A percentile compares a stretch with the other conserved stretches of the same genome.
Evolutionary conservation across 1,284 basidiomycete genomes (phyloP).

Genomic region (Cutaneotrichosporon cavernicola): DNA sequence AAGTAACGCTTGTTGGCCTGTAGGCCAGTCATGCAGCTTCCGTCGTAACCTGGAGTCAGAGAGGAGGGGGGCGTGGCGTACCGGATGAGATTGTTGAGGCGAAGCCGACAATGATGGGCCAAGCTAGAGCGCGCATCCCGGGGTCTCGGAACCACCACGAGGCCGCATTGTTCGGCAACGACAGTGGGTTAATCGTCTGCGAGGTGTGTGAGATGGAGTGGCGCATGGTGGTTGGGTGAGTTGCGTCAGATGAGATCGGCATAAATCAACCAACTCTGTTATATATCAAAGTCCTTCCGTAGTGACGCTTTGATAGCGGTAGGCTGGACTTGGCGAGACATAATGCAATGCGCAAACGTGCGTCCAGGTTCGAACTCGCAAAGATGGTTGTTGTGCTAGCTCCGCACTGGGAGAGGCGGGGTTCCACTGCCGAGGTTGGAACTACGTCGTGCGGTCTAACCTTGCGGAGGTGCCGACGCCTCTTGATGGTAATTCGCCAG

Average conservation of each 20-base stretch:
- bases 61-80: too few species aligned
- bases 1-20: constrained; percentile 17
- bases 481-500: too few species aligned
- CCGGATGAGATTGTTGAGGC: constrained; percentile 6
- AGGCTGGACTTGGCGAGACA: too few species aligned
- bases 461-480: too few species aligned
- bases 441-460: too few species aligned
- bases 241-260: background rate
- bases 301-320: background rate
- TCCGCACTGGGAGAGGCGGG: too few species aligned
- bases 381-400: too few species aligned
- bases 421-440: too few species aligned
- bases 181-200: background rate
- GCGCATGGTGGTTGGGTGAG: background rate
- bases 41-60: constrained; percentile 21
- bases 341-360: too few species aligned
- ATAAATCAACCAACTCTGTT: background rate
- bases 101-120: constrained; percentile 21
- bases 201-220: background rate
- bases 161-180: constrained; percentile 22
- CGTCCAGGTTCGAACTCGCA: too few species aligned
- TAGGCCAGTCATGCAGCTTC: constrained; percentile 21
- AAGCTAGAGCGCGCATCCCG: constrained; percentile 19
- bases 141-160: constrained; percentile 23
- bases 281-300: background rate